phyloP scores from a whole-genome alignment of 2,329 filamentous ascomycete species.

The Aureobasidium sp. region DNA sequence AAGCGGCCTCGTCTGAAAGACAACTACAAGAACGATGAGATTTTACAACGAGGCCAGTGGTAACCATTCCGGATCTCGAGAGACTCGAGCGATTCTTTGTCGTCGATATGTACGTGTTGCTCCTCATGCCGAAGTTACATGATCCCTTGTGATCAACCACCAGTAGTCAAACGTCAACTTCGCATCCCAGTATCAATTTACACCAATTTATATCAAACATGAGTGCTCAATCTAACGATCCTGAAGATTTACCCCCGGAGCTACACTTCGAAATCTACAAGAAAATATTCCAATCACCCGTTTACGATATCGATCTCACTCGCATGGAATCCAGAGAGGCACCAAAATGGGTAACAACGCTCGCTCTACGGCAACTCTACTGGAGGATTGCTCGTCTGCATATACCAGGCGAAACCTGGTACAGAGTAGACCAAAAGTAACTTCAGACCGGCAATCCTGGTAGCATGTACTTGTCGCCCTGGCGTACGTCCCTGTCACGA shows the following conservation, averaged over 20 bases:
- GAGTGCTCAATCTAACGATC: background rate
- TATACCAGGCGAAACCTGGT: background rate
- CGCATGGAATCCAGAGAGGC: background rate
- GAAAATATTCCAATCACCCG: background rate
- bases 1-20: too few species aligned
- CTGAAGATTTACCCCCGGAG: background rate
- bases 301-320: background rate
- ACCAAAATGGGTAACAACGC: background rate
- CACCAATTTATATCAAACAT: too few species aligned
- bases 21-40: too few species aligned
- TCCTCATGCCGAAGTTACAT: too few species aligned
- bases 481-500: background rate
- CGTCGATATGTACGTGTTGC: too few species aligned
- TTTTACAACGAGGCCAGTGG: too few species aligned
- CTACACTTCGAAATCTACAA: background rate
- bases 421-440: background rate
- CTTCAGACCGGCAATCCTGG: background rate
- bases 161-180: too few species aligned
- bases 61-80: too few species aligned
- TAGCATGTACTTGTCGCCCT: background rate
- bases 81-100: too few species aligned
- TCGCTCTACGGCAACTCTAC: background rate
- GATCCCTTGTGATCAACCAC: too few species aligned
- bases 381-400: background rate
- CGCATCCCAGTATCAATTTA: too few species aligned